These are phyloP conservation scores for Ramaria sp. DNA, from an alignment of 768 basidiomycete genomes.

Conservation along the genomic window DNA sequence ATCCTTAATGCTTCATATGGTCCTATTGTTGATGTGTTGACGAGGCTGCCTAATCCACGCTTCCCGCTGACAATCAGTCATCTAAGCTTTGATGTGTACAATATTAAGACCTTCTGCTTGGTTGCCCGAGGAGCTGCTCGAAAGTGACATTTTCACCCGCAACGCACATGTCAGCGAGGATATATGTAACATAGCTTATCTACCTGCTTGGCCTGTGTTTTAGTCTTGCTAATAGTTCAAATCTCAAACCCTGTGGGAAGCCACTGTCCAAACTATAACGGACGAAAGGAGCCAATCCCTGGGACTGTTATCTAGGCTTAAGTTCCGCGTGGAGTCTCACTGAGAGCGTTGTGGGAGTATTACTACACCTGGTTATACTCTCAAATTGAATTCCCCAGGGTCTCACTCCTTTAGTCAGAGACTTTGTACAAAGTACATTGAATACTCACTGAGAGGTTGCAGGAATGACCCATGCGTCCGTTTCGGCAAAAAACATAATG, in stretches of 20 bases:
- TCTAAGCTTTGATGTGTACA: conserved; percentile 58
- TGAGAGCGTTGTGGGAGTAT: background rate
- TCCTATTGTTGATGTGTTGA: conserved; percentile 56
- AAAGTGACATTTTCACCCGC: conserved; percentile 57
- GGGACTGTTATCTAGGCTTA: background rate
- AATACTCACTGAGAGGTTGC: background rate
- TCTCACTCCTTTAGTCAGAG: background rate
- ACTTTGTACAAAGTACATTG: background rate
- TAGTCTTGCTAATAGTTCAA: background rate
- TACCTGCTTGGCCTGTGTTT: background rate
- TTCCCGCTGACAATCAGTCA: conserved; percentile 36
- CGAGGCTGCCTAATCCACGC: conserved; percentile 42
- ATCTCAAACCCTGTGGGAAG: background rate
- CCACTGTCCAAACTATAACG: background rate
- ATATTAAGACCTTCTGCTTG: conserved; percentile 49
- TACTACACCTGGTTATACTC: background rate
- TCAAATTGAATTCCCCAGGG: background rate
- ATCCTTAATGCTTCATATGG: conserved; percentile 58
- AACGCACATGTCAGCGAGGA: conserved; percentile 44
- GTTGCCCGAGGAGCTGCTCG: conserved; percentile 39
- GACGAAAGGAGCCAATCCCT: background rate
- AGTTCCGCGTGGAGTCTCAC: background rate
- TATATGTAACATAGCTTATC: conserved; percentile 33
- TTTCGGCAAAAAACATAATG: too few relatives aligned
- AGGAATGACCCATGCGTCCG: background rate